phyloP scores from a whole-genome alignment of 164 flowering plant genomes.

The Liriodendron chinense region DNA sequence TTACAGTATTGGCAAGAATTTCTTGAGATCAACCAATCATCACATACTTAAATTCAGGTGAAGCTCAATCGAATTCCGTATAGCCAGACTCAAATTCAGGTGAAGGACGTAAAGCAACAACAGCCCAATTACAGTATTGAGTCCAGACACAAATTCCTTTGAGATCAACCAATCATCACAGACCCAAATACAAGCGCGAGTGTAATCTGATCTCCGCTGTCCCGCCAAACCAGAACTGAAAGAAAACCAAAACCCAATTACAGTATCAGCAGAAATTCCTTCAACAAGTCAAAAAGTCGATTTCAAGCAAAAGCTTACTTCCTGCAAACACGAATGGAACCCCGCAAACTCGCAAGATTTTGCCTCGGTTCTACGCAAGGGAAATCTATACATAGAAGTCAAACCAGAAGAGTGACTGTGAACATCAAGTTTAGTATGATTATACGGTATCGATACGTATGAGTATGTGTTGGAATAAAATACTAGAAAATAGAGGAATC shows the following conservation, averaged over 20 bases:
- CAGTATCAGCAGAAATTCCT: neutral
- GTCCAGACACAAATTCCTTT: neutral
- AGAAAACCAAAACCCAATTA: neutral
- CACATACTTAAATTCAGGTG: neutral
- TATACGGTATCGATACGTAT: neutral
- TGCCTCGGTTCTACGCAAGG: neutral
- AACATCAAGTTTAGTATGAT: neutral
- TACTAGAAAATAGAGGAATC: conserved; percentile 6
- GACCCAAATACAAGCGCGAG: neutral
- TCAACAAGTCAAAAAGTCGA: neutral
- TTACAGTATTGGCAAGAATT: neutral
- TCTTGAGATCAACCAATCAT: neutral
- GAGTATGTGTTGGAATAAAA: neutral
- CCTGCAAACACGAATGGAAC: neutral
- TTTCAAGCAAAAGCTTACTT: neutral
- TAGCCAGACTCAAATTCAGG: no score
- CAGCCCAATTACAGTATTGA: neutral
- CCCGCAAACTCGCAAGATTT: neutral
- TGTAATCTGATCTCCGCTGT: neutral
- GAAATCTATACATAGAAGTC: neutral
- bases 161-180: neutral
- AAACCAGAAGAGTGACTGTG: neutral
- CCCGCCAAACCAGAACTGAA: neutral
- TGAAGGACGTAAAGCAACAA: neutral
- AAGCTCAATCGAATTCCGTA: no score